Base-by-base conservation (phyloP, 768 basidiomycete species). In the Cantharellus cinnabarinus region DNA sequence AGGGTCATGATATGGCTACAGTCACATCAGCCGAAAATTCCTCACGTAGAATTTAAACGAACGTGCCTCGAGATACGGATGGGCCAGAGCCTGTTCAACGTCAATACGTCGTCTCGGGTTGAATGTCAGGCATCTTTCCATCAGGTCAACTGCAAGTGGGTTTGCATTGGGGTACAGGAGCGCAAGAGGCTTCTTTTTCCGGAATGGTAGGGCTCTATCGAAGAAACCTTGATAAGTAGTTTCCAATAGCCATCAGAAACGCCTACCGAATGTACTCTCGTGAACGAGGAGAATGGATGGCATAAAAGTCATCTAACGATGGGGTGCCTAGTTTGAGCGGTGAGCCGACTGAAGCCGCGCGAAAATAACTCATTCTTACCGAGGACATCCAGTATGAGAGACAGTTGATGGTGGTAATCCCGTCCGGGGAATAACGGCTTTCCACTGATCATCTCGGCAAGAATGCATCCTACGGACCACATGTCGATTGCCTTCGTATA, bases 381-480 rank as follows among this genome's bases (percentile, higher is more conserved):
- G 51, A 99, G 81, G 39, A 97, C 88, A 65, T 98, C 93, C 66
- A 98, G 79, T 68, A 98, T 99, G 59, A 97, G 79, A 1, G 85
- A 84, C 48, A 99, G 77, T 64, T 98, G 95, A 66, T 99, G 89
- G 71, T 97, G 93, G 70, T 93, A 75, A 63, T 76, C 94, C 42
- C 90, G 80, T 15, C 95, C 95, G 0, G 93, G 93, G 77, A 99
- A 99, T 40, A 99, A 76, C 0, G 94, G 93, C 66, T 91, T 93
- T 38, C 52, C 89, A 15, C 82, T 86, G n/a, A 98, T 75, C 93
- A 97, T 97, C 75, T 98, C 94, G 0, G 93, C 90, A 35, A 90
- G 71, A 2, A 89, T 81, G 67, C 87, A 89, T 1, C 87, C 85
- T 20, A 89, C 85, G 60, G 80, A 81, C 88, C 87, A 90, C 68